Percentiles rank a stretch among this genome's conserved stretches.
Evolutionary conservation across 1,139 yeast genomes (phyloP).

Genomic region (Lodderomyces parapsilosis): DNA sequence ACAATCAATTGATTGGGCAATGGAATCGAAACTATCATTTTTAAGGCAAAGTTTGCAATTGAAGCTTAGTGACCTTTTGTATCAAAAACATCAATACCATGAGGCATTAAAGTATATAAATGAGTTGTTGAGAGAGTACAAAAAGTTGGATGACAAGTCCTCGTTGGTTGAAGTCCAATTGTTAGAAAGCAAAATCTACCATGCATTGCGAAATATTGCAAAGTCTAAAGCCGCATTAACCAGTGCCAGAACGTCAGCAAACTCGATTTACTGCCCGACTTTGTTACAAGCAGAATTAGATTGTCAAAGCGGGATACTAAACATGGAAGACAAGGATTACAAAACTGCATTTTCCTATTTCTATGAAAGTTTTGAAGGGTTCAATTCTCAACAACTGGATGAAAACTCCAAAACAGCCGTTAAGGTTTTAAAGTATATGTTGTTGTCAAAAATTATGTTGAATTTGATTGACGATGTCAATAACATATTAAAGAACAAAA

Average conservation of each 20-base stretch:
- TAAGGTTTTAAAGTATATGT: constrained; percentile 84
- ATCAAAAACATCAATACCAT: constrained; percentile 61
- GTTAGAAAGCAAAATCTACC: constrained; percentile 86
- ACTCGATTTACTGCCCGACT: constrained; percentile 95
- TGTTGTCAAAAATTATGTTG: constrained; percentile 90
- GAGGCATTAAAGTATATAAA: constrained; percentile 74
- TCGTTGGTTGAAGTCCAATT: constrained; percentile 94
- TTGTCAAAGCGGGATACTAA: constrained; percentile 91
- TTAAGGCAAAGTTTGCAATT: constrained; percentile 86
- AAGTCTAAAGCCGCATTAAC: constrained; percentile 91
- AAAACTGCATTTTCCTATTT: constrained; percentile 95
- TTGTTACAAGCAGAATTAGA: constrained; percentile 91
- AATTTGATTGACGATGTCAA: constrained; percentile 85
- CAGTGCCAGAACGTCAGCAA: constrained; percentile 94
- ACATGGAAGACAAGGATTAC: constrained; percentile 96
- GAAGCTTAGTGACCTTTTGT: constrained; percentile 75
- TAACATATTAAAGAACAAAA: constrained; percentile 71
- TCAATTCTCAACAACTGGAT: constrained; percentile 38
- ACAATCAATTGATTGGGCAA: constrained; percentile 87
- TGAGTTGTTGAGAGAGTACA: constrained; percentile 76
- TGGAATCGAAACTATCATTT: constrained; percentile 78
- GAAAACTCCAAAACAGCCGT: constrained; percentile 64
- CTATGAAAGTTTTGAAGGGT: constrained; percentile 92
- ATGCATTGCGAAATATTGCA: constrained; percentile 88
- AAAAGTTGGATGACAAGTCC: constrained; percentile 91